A percentile compares a stretch with the other conserved stretches of the same genome.
phyloP scores from a whole-genome alignment of 176 grass and related monocot species.

The Oryza officinalis region DNA sequence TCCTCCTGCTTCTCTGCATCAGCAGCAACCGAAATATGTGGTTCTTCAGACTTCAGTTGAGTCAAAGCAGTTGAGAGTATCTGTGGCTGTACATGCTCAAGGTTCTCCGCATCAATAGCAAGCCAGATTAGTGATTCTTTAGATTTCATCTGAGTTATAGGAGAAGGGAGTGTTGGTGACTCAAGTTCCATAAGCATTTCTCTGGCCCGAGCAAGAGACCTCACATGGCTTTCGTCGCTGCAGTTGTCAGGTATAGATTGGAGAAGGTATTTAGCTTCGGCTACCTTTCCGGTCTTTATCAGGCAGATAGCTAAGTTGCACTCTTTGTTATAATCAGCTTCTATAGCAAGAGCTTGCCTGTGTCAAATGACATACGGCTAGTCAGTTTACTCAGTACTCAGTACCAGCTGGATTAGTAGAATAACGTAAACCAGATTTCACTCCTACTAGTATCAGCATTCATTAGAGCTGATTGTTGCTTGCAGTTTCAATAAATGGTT shows the following conservation, averaged over 20 bases:
- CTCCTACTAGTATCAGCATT: slow-evolving; percentile 17
- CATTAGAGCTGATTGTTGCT: neutral
- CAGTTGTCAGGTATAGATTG: slow-evolving; percentile 48
- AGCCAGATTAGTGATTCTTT: slow-evolving; percentile 31
- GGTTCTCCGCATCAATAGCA: slow-evolving; percentile 40
- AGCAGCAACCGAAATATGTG: slow-evolving; percentile 15
- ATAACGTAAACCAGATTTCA: slow-evolving; percentile 5
- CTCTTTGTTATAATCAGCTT: slow-evolving; percentile 67
- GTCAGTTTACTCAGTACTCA: neutral
- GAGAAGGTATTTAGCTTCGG: slow-evolving; percentile 62
- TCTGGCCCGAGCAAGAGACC: slow-evolving; percentile 47
- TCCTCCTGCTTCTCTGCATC: slow-evolving; percentile 34
- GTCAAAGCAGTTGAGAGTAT: slow-evolving; percentile 23
- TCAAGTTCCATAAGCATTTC: slow-evolving; percentile 55
- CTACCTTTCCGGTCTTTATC: slow-evolving; percentile 60
- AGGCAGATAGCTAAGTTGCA: slow-evolving; percentile 78
- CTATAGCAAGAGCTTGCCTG: slow-evolving; percentile 75
- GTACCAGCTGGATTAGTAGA: slow-evolving; percentile 9
- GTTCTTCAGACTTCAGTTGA: slow-evolving; percentile 38
- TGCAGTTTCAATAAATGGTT: neutral
- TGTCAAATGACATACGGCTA: slow-evolving; percentile 9
- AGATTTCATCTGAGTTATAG: slow-evolving; percentile 44
- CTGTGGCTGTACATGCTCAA: slow-evolving; percentile 33
- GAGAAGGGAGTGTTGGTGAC: slow-evolving; percentile 40
- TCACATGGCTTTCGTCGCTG: slow-evolving; percentile 51